Percentiles rank a stretch among this genome's conserved stretches.
These are phyloP conservation scores for Ormosia emarginata DNA, from an alignment of 306 rosid species.

Conservation along the genomic window DNA sequence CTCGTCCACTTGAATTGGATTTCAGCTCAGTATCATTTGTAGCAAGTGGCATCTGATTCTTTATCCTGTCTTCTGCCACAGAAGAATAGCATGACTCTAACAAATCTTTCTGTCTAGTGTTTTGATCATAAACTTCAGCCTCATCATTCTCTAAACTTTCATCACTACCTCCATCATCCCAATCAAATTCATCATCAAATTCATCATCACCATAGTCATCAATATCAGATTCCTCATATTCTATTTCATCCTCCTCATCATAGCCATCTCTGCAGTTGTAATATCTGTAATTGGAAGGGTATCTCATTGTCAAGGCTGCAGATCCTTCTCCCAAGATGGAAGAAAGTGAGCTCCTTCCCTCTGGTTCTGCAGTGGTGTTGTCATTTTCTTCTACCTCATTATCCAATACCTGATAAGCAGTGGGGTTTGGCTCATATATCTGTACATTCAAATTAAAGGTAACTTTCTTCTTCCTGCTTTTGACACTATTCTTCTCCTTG, in stretches of 20 bases:
- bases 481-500: slow-evolving; percentile 50
- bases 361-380: slow-evolving; percentile 15
- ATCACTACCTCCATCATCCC: slow-evolving; percentile 10
- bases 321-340: slow-evolving; percentile 22
- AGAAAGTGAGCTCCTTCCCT: slow-evolving; percentile 22
- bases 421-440: slow-evolving; percentile 68
- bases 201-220: slow-evolving; percentile 45
- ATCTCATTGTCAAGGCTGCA: slow-evolving; percentile 19
- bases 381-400: slow-evolving; percentile 43
- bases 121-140: slow-evolving; percentile 23
- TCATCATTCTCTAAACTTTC: slow-evolving; percentile 23
- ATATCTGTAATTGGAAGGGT: slow-evolving; percentile 72
- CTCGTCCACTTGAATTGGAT: slow-evolving; percentile 32
- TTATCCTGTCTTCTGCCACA: slow-evolving; percentile 10
- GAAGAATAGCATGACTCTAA: slow-evolving; percentile 16
- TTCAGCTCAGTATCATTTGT: slow-evolving; percentile 42
- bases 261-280: slow-evolving; percentile 51
- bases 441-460: slow-evolving; percentile 82
- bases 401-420: slow-evolving; percentile 42
- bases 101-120: slow-evolving; percentile 32
- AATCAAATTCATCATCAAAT: slow-evolving; percentile 27
- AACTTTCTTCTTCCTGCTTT: slow-evolving; percentile 71
- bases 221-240: slow-evolving; percentile 47
- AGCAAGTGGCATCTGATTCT: slow-evolving; percentile 11
- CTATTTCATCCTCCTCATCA: slow-evolving; percentile 57